phyloP scores from a whole-genome alignment of 2,329 filamentous ascomycete species.

The Arthrobotrys sinensis region DNA sequence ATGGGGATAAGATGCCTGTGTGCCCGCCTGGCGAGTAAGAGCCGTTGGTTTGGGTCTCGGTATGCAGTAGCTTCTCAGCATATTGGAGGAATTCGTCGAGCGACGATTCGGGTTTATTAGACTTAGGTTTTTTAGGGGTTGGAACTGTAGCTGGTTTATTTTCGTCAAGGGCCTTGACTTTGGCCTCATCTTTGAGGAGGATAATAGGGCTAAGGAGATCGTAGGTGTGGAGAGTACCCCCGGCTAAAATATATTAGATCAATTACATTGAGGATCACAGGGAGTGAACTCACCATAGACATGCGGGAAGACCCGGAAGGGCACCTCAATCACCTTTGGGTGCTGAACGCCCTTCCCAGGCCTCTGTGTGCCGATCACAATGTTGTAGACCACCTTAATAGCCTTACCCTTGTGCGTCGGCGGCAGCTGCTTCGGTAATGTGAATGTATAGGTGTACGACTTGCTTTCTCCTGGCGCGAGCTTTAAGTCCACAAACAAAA shows the following conservation, averaged over 20 bases:
- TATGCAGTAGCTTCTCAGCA: slow-evolving; percentile 80
- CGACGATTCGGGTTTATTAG: slow-evolving; percentile 63
- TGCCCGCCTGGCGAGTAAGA: slow-evolving; percentile 65
- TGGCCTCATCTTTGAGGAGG: slow-evolving; percentile 85
- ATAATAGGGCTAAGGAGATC: slow-evolving; percentile 96
- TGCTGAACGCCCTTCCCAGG: slow-evolving; percentile 84
- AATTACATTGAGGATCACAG: neutral
- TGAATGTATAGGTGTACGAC: slow-evolving; percentile 88
- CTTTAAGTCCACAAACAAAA: slow-evolving; percentile 93
- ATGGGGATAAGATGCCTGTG: slow-evolving; percentile 80
- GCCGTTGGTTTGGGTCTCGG: slow-evolving; percentile 70
- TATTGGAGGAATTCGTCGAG: slow-evolving; percentile 81
- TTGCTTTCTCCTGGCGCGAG: slow-evolving; percentile 90
- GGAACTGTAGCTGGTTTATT: slow-evolving; percentile 38
- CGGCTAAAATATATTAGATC: slow-evolving; percentile 64
- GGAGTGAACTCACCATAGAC: slow-evolving; percentile 76
- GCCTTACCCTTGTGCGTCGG: slow-evolving; percentile 91
- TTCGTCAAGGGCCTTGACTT: slow-evolving; percentile 73
- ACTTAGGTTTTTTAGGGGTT: slow-evolving; percentile 36
- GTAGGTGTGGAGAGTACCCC: slow-evolving; percentile 72
- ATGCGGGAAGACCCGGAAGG: slow-evolving; percentile 92
- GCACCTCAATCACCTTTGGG: slow-evolving; percentile 90
- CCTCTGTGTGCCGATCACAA: slow-evolving; percentile 92
- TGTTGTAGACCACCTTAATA: slow-evolving; percentile 92
- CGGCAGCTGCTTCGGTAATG: slow-evolving; percentile 87